Evolutionary conservation across 78 protist genomes (phyloP), one percentile per base, ranked within the genome.

Genomic region (Polysphondylium violaceum): DNA sequence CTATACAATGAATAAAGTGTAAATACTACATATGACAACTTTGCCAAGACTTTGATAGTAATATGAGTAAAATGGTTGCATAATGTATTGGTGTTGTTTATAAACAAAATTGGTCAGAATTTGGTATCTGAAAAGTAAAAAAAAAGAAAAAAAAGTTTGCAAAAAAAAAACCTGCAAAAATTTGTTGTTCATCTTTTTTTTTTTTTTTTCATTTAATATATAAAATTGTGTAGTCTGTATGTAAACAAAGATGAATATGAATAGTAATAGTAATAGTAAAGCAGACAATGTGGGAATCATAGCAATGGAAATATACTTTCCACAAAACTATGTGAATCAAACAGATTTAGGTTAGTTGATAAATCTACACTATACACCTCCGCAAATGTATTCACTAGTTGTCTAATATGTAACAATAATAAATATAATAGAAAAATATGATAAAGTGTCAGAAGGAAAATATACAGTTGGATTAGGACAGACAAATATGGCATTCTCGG

Each of bases 391-490:
- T 9, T 25, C 16, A 3, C 67, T 9, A 29, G 27, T 4, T 29
- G 4, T n/a, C 29, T 7, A 11, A 17, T 25, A 59, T 25, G 29
- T 59, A 12, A 53, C 11, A 12, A n/a, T 53, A 2, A 53, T 53
- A n/a, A 56, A 14, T 63, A 2, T 3, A 5, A n/a, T 36, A 64
- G 79, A 83, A 33, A 29, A 19, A 43, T 76, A 35, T 41, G 97
- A 96, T 56, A 44, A 76, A 35, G 97, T 83, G 3, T 8, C 78
- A 16, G 63, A 61, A 27, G 99, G 99, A 59, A 98, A 98, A 90
- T 97, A 96, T 93, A 97, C 98, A 8, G 78, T 94, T 44, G 99
- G 99, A 43, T 92, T 98, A 25, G 99, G 98, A 8, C 99, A 96
- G 74, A 41, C 35, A 19, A 68, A 85, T 94, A 95, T 97, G 97